Evolutionary conservation across 306 rosid species (phyloP), one percentile per base, ranked within the genome.

Genomic region (Lathyrus sativus): DNA sequence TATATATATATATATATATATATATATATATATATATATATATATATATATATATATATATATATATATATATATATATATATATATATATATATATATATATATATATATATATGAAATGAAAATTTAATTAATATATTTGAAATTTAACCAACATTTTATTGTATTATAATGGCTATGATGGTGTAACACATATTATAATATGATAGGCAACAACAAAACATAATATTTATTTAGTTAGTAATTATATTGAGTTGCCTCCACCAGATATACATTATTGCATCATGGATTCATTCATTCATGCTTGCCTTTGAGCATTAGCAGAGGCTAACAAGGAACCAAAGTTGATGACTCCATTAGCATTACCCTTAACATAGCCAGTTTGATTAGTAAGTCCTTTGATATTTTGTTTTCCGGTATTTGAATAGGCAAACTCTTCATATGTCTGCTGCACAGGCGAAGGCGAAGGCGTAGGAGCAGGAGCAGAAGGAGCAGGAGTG

Each of bases 291-390:
- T 22, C 5, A 35, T 29, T 17, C 9, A 10, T 64, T 73, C 72
- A 74, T 54, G 66, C 12, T 22, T 74, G 62, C 15, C 72, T 73
- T 14, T 38, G 77, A n/a, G 35, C 44, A 24, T 4, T 22, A 29
- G n/a, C n/a, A n/a, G 77, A 64, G 17, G 80, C 17, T 15, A 7
- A 13, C 41, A 79, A 55, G 31, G 46, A 10, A 2, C 80, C 80
- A 50, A 79, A 70, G 80, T 79, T 79, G 74, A 79, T 75, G 45
- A 59, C 74, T 1, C 83, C 83, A 65, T 79, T 79, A 59, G 83
- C 80, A 31, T 79, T 75, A 15, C 83, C 83, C 70, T 65, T 79
- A 5, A 79, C 77, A 8, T 65, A 70, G 12, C 83, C 83, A 59
- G 83, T 79, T 11, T 65, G 80, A 31, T 79, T 79, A 2, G 77